Evolutionary conservation across 352 stramenopile species (phyloP).

Genomic region (Globisporangium camurandrum): DNA sequence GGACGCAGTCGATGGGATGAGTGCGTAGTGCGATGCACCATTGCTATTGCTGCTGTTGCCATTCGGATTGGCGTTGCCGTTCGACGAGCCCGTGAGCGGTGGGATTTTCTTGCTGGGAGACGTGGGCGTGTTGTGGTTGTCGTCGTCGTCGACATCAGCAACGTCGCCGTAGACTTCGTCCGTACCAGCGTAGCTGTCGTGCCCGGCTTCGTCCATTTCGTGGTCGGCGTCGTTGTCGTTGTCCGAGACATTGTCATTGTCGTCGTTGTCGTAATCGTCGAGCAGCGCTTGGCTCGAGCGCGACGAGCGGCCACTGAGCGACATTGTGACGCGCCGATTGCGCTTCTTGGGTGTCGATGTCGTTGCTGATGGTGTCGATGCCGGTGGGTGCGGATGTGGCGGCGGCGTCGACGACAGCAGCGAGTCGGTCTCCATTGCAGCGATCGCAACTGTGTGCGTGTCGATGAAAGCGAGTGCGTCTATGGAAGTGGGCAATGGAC

Average conservation of each 20-base stretch:
- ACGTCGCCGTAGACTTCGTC: slow-evolving; percentile 3
- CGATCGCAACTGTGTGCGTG: too few relatives aligned
- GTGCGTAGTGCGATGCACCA: slow-evolving; percentile 2
- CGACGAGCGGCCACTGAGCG: slow-evolving; percentile 8
- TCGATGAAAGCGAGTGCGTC: not conserved
- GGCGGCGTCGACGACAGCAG: slow-evolving; percentile 1
- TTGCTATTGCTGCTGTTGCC: not conserved
- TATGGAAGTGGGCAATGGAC: not conserved
- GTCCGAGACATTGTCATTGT: too few relatives aligned
- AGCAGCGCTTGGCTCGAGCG: slow-evolving; percentile 11
- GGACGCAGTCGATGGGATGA: slow-evolving; percentile 1
- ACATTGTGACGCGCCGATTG: slow-evolving; percentile 8
- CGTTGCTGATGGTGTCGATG: too few relatives aligned
- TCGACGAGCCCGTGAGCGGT: slow-evolving; percentile 7
- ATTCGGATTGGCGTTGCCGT: too few relatives aligned
- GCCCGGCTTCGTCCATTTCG: slow-evolving; percentile 9
- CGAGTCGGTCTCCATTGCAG: slow-evolving; percentile 13
- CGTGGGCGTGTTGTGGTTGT: not conserved
- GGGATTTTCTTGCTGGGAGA: slow-evolving; percentile 1
- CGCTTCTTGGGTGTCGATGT: slow-evolving; percentile 12
- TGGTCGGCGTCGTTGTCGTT: slow-evolving; percentile 10
- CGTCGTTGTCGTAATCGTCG: slow-evolving; percentile 7
- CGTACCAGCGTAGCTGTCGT: slow-evolving; percentile 9
- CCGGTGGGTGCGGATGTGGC: too few relatives aligned
- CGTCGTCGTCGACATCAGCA: not conserved